Evolutionary conservation across 306 rosid species (phyloP).

Genomic region (Vigna angularis): DNA sequence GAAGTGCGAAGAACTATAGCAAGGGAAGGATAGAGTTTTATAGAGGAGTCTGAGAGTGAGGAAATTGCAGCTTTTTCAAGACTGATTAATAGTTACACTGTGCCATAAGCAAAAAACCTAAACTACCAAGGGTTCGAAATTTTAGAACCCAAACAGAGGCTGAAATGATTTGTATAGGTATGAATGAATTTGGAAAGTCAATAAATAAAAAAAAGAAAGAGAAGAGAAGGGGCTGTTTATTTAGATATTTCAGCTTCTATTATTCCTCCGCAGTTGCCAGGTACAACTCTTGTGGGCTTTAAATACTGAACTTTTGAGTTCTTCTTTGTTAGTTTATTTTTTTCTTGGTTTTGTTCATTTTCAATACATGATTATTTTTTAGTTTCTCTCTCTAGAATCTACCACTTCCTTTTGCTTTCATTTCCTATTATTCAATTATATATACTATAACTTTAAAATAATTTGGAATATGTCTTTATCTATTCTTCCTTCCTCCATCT

Average conservation of each 20-base stretch:
- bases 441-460: not conserved
- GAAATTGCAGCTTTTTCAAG: conserved; percentile 51
- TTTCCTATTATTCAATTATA: not conserved
- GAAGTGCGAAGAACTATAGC: not conserved
- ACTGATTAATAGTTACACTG: conserved; percentile 53
- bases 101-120: conserved; percentile 46
- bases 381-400: conserved; percentile 49
- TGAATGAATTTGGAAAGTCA: not conserved
- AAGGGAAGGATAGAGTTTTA: not conserved
- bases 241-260: conserved; percentile 25
- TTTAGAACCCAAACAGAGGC: conserved; percentile 11
- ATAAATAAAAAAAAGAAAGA: not conserved
- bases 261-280: conserved; percentile 34
- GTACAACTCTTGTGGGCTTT: conserved; percentile 35
- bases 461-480: conserved; percentile 19
- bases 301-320: conserved; percentile 46
- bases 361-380: not conserved
- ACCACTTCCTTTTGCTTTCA: conserved; percentile 13
- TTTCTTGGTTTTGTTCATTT: not conserved
- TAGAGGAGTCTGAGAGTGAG: conserved; percentile 34
- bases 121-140: conserved; percentile 30
- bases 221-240: conserved; percentile 12
- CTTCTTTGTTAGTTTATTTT: not conserved
- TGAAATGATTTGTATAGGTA: not conserved
- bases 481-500: conserved; percentile 34